These are phyloP conservation scores for Scopulariopsis brevicaulis DNA, from an alignment of 2,329 filamentous ascomycete genomes.

Conservation along the genomic window DNA sequence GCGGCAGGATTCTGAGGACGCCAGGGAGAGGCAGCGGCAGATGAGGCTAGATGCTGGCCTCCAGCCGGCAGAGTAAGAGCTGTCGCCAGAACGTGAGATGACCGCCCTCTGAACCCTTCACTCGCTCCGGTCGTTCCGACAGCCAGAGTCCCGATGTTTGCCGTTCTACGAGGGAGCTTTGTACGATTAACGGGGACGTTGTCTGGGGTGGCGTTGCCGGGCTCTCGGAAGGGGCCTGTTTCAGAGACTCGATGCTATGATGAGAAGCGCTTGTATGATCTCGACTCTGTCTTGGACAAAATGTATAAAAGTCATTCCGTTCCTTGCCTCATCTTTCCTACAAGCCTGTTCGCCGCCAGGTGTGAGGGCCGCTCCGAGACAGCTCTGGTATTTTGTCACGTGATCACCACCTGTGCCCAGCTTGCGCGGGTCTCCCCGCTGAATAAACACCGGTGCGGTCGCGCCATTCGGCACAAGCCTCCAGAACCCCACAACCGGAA, in stretches of 20 bases:
- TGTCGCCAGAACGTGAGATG: not conserved
- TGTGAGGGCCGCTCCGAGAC: too few relatives aligned
- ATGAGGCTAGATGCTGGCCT: slow-evolving; percentile 37
- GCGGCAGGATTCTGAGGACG: slow-evolving; percentile 25
- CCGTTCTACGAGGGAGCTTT: not conserved
- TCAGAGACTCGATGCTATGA: not conserved
- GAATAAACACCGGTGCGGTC: not conserved
- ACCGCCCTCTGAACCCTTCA: not conserved
- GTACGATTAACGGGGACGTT: not conserved
- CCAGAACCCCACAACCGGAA: not conserved
- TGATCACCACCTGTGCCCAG: not conserved
- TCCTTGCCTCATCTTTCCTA: not conserved
- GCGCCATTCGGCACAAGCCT: not conserved
- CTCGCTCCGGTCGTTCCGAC: not conserved
- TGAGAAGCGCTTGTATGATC: not conserved
- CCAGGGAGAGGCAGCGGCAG: slow-evolving; percentile 31
- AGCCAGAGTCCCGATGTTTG: not conserved
- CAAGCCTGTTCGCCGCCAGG: too few relatives aligned
- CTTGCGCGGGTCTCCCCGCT: not conserved
- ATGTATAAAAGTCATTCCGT: not conserved
- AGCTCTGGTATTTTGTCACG: not conserved
- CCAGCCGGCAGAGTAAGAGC: slow-evolving; percentile 14
- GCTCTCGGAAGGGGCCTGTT: not conserved
- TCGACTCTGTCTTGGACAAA: not conserved
- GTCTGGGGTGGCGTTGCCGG: not conserved